phyloP scores from a whole-genome alignment of 176 grass and related monocot genomes.

The Aegilops speltoides region DNA sequence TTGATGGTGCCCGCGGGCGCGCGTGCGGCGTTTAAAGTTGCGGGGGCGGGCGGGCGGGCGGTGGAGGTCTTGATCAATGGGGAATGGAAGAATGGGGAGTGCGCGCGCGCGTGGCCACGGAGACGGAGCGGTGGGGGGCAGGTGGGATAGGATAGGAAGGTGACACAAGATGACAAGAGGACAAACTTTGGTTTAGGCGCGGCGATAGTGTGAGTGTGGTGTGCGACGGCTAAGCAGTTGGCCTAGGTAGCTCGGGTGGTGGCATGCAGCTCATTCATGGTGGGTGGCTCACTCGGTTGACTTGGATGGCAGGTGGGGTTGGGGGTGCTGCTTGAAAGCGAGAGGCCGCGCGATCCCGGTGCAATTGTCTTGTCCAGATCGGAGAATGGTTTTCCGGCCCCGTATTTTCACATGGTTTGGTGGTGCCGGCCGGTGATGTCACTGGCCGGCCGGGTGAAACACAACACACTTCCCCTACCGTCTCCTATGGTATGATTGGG shows the following conservation, averaged over 20 bases:
- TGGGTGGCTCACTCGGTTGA: conserved; percentile 36
- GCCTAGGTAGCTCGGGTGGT: neutral
- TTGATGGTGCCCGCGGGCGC: neutral
- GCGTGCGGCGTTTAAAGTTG: neutral
- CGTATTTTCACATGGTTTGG: conserved; percentile 1
- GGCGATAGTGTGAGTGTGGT: neutral
- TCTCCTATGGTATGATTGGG: neutral
- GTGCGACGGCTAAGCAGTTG: neutral
- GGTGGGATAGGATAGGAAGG: neutral
- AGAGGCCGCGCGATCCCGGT: neutral
- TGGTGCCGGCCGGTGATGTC: neutral
- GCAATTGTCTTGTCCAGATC: neutral
- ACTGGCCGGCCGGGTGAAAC: neutral
- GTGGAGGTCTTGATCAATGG: conserved; percentile 9
- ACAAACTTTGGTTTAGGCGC: neutral
- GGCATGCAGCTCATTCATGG: neutral
- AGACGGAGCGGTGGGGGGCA: neutral
- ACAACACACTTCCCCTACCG: neutral
- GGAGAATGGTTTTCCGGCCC: neutral
- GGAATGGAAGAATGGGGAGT: neutral
- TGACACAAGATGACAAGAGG: neutral
- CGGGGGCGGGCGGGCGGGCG: neutral
- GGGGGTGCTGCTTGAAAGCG: neutral
- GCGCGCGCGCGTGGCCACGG: neutral
- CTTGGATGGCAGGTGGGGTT: neutral